phyloP scores from a whole-genome alignment of 2,329 filamentous ascomycete genomes.

The Didymellaceae sp. region DNA sequence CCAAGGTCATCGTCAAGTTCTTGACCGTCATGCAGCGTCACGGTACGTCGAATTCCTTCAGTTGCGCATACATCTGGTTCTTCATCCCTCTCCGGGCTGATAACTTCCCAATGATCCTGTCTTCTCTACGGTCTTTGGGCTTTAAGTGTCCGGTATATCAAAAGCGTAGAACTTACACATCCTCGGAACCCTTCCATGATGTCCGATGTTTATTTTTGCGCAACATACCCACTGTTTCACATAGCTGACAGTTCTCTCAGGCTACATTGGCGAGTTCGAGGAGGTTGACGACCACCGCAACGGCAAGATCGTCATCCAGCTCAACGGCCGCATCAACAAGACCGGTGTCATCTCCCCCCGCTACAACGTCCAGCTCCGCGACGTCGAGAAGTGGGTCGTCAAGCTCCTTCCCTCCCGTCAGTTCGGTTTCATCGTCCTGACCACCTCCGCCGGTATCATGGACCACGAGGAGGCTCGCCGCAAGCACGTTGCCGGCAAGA shows the following conservation, averaged over 20 bases:
- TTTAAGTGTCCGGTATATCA: conserved; percentile 99
- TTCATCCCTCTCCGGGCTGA: conserved; percentile 79
- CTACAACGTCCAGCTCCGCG: conserved; percentile 97
- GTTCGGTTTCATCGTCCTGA: conserved; percentile 99
- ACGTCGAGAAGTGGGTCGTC: conserved; percentile 99
- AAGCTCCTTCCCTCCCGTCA: conserved; percentile 99
- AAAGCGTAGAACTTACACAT: conserved; percentile 95
- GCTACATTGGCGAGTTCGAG: conserved; percentile 99
- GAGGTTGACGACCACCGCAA: conserved; percentile 99
- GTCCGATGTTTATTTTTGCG: conserved; percentile 93
- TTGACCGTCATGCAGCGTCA: conserved; percentile 99
- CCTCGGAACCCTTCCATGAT: conserved; percentile 76
- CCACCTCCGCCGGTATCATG: conserved; percentile 99
- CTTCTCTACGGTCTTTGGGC: conserved; percentile 86
- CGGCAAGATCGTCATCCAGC: conserved; percentile 99
- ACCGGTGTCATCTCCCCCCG: conserved; percentile 98
- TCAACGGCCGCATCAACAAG: conserved; percentile 99
- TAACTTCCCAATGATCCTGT: conserved; percentile 99
- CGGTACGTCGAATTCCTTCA: conserved; percentile 70
- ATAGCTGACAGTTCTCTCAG: conserved; percentile 55
- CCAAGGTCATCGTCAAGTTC: conserved; percentile 99
- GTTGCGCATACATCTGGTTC: conserved; percentile 18
- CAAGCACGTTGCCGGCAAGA: conserved; percentile 99
- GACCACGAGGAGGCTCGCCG: conserved; percentile 99
- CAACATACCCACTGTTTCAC: conserved; percentile 74